Conservation (phyloP, 257 asterid species). For the Primulina tabacum region DNA sequence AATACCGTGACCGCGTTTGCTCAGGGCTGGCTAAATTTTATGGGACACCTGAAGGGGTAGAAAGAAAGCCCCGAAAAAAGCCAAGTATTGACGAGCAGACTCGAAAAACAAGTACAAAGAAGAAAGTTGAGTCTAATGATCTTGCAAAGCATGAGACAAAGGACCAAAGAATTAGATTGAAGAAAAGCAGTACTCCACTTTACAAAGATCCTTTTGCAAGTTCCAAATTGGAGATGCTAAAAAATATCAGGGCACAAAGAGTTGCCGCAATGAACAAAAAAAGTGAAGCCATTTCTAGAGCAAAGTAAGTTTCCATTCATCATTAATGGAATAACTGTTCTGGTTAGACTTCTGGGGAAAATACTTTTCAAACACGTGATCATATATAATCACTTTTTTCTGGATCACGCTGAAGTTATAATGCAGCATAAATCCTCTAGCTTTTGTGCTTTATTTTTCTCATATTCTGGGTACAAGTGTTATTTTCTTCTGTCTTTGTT, state of each 20-base stretch:
- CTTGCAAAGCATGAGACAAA: slow-evolving; percentile 31
- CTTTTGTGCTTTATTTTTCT: not conserved
- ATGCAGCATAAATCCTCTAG: not conserved
- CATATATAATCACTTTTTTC: not conserved
- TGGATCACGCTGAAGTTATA: not conserved
- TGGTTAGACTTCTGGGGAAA: not conserved
- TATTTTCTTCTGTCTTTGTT: not conserved
- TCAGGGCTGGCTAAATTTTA: slow-evolving; percentile 67
- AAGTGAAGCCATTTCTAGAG: slow-evolving; percentile 58
- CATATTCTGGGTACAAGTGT: slow-evolving; percentile 3
- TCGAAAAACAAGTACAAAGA: slow-evolving; percentile 39
- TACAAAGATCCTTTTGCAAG: slow-evolving; percentile 78
- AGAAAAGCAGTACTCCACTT: slow-evolving; percentile 43
- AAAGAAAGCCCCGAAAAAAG: slow-evolving; percentile 60
- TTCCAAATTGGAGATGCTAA: slow-evolving; percentile 79
- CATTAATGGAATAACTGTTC: not conserved
- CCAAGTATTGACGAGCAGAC: slow-evolving; percentile 45
- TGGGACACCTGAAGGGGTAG: slow-evolving; percentile 51
- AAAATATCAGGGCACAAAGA: slow-evolving; percentile 68
- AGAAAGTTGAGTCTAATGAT: slow-evolving; percentile 34
- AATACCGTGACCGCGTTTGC: slow-evolving; percentile 62
- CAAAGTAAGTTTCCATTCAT: slow-evolving; percentile 54
- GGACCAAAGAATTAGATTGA: slow-evolving; percentile 36
- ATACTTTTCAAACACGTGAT: not conserved
- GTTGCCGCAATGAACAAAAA: slow-evolving; percentile 45